phyloP scores from a whole-genome alignment of 148 eudicot species.

The Vaccinium corymbosum region DNA sequence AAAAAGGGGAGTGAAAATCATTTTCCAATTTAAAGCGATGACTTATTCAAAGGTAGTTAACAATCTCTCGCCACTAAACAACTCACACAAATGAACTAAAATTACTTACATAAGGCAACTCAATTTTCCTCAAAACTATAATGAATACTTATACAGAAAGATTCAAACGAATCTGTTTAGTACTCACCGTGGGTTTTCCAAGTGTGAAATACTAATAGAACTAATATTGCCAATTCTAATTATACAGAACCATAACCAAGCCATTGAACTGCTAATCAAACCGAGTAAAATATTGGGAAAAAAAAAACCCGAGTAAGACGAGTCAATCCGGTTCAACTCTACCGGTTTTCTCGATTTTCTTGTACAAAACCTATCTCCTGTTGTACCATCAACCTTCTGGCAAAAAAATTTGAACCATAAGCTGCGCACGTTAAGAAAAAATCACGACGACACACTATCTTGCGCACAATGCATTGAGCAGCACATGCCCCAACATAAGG shows the following conservation, averaged over 20 bases:
- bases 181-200: not conserved
- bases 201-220: not conserved
- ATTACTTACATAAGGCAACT: not conserved
- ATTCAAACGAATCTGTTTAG: not conserved
- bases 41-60: no score
- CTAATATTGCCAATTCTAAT: not conserved
- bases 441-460: slow-evolving; percentile 14
- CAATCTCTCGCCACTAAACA: no score
- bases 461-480: slow-evolving; percentile 67
- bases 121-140: not conserved
- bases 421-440: not conserved
- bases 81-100: no score
- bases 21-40: no score
- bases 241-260: not conserved
- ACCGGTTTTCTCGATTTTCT: not conserved
- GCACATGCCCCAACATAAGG: slow-evolving; percentile 88
- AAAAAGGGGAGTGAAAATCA: no score
- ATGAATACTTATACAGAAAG: not conserved
- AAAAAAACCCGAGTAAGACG: not conserved
- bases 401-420: no score
- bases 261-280: not conserved
- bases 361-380: not conserved
- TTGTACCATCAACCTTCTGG: not conserved
- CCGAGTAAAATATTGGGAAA: not conserved
- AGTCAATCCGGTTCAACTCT: not conserved